These are phyloP conservation scores for Biscogniauxia sp. DNA, from an alignment of 2,329 filamentous ascomycete genomes.

Conservation along the genomic window DNA sequence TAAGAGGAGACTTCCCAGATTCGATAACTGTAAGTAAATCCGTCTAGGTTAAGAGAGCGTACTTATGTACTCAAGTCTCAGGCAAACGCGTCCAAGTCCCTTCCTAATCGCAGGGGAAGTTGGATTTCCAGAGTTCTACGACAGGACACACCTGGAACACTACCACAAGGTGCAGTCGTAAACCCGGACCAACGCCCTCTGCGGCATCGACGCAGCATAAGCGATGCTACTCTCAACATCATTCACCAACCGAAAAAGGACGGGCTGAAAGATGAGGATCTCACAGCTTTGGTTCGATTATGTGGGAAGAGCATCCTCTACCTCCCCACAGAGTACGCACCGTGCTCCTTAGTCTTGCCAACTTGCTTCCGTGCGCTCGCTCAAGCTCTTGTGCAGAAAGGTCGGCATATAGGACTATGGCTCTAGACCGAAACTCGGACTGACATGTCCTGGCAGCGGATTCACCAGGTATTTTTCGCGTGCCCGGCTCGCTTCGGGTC, in stretches of 20 bases:
- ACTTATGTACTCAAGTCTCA: slow-evolving; percentile 2
- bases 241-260: slow-evolving; percentile 43
- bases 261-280: slow-evolving; percentile 46
- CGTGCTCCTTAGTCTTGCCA: slow-evolving; percentile 56
- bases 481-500: slow-evolving; percentile 56
- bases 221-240: slow-evolving; percentile 50
- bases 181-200: slow-evolving; percentile 29
- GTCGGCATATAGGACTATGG: slow-evolving; percentile 34
- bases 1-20: slow-evolving; percentile 28
- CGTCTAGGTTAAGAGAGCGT: background rate
- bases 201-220: slow-evolving; percentile 52
- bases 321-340: slow-evolving; percentile 57
- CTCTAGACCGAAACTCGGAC: background rate
- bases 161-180: slow-evolving; percentile 23
- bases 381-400: slow-evolving; percentile 61
- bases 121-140: slow-evolving; percentile 40
- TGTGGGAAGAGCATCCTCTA: slow-evolving; percentile 63
- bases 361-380: slow-evolving; percentile 66
- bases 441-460: slow-evolving; percentile 33
- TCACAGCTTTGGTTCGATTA: slow-evolving; percentile 59
- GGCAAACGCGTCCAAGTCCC: slow-evolving; percentile 9
- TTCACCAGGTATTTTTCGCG: slow-evolving; percentile 60
- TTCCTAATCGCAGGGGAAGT: slow-evolving; percentile 30
- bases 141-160: slow-evolving; percentile 32
- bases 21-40: slow-evolving; percentile 18